Evolutionary conservation across 2,329 filamentous ascomycete genomes (phyloP), one percentile per base, ranked within the genome.

Genomic region (Penicillium digitatum): DNA sequence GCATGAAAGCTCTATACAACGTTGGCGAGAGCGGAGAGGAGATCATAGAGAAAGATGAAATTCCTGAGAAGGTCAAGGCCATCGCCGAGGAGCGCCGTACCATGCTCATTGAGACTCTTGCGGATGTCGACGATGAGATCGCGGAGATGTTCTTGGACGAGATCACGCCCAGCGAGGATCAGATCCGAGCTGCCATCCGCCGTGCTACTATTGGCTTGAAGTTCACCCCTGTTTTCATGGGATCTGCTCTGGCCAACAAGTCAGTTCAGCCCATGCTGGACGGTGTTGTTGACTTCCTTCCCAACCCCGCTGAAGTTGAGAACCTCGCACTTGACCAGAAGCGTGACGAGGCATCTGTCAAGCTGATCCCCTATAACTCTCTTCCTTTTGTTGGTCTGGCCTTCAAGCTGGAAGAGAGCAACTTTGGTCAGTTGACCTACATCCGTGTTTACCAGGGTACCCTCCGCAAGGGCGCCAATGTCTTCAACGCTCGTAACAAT

Each of bases 361-460:
- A 93, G 72, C 84, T 99, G 53, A 85, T 96, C 18, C 91, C 93
- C 1, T 96, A 97, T 79, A 94, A 95, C 76, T 88, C 89, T 22
- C 80, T 96, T 24, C 94, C 94, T 0, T 96, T 97, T 69, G 91
- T 96, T 53, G 94, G 94, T 47, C 81, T 99, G 60, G 94, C 94
- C 10, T 99, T 99, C 82, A 99, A 99, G 81, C 85, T 99, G 22
- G 94, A 99, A 81, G 94, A 99, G 77, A 95, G 93, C 77, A 96
- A 95, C 74, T 99, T 95, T 68, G 94, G 94, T 40, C 94, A 99
- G 76, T 83, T 99, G 70, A 99, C 94, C 52, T 99, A 99, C 74
- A 95, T 99, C 61, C 90, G 94, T 65, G 94, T 99, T 55, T 99
- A 99, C 78, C 94, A 99, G 76, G 94, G 94, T 64, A 87, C 87